Percentiles rank a stretch among this genome's conserved stretches.
Conservation (phyloP, 495 filamentous ascomycete species). For the Daldinia vernicosa region DNA sequence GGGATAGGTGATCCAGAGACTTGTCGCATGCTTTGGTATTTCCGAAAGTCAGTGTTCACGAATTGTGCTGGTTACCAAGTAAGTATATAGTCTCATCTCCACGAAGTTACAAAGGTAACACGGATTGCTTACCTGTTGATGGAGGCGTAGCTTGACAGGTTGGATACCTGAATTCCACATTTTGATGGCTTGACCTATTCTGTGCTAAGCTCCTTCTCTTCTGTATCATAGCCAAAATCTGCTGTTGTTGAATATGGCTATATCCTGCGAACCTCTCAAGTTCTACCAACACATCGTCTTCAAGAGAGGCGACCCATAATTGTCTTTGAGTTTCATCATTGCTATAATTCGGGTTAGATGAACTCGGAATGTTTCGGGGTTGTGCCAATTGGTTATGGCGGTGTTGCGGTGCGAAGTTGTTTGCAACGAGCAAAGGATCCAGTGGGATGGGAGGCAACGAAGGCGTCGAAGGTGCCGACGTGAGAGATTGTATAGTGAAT, state of each 20-base stretch:
- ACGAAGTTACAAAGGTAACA: not conserved
- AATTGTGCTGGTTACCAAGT: conserved; percentile 25
- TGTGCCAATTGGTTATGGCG: conserved; percentile 19
- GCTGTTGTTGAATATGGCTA: conserved; percentile 40
- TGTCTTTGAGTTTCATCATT: conserved; percentile 29
- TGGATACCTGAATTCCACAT: conserved; percentile 27
- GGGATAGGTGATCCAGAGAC: conserved; percentile 33
- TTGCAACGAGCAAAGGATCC: conserved; percentile 33
- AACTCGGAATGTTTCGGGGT: conserved; percentile 6
- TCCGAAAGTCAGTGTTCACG: conserved; percentile 29
- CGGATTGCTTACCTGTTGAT: conserved; percentile 30
- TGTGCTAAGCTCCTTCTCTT: conserved; percentile 36
- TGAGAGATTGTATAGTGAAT: conserved; percentile 32
- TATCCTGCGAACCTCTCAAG: conserved; percentile 39
- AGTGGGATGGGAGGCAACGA: conserved; percentile 34
- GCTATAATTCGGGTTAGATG: conserved; percentile 2
- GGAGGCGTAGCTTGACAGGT: conserved; percentile 35
- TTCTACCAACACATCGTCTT: conserved; percentile 35
- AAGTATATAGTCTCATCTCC: conserved; percentile 7
- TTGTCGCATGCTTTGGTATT: conserved; percentile 32
- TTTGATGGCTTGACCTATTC: conserved; percentile 18
- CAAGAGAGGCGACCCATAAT: conserved; percentile 36
- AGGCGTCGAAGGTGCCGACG: conserved; percentile 36
- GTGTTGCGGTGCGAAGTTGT: conserved; percentile 21
- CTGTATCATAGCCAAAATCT: conserved; percentile 38